Percentiles rank a stretch among this genome's conserved stretches.
Evolutionary conservation across 2,329 filamentous ascomycete genomes (phyloP).

Genomic region (Penicillium freii): DNA sequence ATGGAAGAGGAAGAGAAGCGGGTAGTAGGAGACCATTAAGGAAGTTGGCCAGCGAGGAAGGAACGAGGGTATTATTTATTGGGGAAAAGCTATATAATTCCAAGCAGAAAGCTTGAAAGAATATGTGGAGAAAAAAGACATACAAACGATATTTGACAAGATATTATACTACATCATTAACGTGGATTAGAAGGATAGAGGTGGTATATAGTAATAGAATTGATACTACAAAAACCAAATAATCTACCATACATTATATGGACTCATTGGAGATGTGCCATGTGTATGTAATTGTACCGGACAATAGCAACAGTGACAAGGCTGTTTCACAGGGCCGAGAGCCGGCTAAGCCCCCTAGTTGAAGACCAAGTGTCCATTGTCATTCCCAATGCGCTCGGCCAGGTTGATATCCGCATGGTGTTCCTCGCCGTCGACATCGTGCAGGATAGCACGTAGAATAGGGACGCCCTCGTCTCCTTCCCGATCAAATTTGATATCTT

Average conservation of each 20-base stretch:
- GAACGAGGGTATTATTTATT: not conserved
- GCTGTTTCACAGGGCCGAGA: not conserved
- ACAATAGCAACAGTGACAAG: not conserved
- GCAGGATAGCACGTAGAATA: slow-evolving; percentile 53
- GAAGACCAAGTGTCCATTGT: slow-evolving; percentile 49
- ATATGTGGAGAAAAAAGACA: fast-evolving
- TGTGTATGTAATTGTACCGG: not conserved
- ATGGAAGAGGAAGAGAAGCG: not conserved
- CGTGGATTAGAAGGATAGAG: not conserved
- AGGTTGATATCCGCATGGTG: slow-evolving; percentile 54
- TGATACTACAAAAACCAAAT: not conserved
- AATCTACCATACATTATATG: not conserved
- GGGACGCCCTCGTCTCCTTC: slow-evolving; percentile 54
- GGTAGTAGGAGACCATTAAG: not conserved
- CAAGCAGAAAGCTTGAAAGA: not conserved
- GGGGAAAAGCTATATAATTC: not conserved
- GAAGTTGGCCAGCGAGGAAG: not conserved
- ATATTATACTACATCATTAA: too few species aligned
- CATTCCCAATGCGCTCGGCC: slow-evolving; percentile 54
- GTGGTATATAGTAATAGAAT: not conserved
- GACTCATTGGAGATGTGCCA: not conserved
- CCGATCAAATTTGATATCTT: slow-evolving; percentile 49
- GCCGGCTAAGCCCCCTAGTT: not conserved
- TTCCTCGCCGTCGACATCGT: slow-evolving; percentile 44
- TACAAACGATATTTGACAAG: not conserved